Conservation (phyloP, 768 basidiomycete species). For the Omphalotus guepiniiformis region DNA sequence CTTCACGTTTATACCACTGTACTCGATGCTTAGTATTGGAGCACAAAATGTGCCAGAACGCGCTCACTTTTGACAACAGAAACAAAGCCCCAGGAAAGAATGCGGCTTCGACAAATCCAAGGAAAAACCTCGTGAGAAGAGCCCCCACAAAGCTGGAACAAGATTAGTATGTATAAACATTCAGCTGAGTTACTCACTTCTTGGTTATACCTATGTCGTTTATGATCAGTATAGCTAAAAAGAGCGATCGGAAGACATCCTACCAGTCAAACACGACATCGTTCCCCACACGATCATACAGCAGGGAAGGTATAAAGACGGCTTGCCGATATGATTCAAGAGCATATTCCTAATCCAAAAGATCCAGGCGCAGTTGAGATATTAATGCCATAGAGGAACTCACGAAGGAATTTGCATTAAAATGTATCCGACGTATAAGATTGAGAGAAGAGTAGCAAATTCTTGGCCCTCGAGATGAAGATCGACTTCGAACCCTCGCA, state of each 20-base stretch:
- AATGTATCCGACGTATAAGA: conserved; percentile 21
- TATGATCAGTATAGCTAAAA: background rate
- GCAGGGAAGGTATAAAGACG: conserved; percentile 48
- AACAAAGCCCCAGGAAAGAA: conserved; percentile 42
- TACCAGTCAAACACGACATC: conserved; percentile 38
- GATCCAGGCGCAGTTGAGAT: conserved; percentile 37
- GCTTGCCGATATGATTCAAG: conserved; percentile 47
- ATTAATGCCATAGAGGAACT: background rate
- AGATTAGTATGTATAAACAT: background rate
- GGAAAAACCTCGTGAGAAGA: conserved; percentile 42
- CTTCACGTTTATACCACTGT: conserved; percentile 39
- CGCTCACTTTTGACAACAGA: conserved; percentile 17
- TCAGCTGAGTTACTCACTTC: conserved; percentile 17
- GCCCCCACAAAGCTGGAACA: conserved; percentile 33
- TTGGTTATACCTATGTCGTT: conserved; percentile 23
- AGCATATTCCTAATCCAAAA: conserved; percentile 59
- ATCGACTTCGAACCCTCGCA: conserved; percentile 68
- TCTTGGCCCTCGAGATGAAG: conserved; percentile 57
- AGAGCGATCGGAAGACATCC: background rate
- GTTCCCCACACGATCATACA: conserved; percentile 55
- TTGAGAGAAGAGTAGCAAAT: conserved; percentile 51
- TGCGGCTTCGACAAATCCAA: conserved; percentile 45
- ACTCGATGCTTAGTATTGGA: background rate
- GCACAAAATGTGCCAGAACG: background rate
- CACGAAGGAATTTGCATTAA: conserved; percentile 39